Evolutionary conservation across 2,329 filamentous ascomycete genomes (phyloP).

Genomic region (Bertia moriformis): DNA sequence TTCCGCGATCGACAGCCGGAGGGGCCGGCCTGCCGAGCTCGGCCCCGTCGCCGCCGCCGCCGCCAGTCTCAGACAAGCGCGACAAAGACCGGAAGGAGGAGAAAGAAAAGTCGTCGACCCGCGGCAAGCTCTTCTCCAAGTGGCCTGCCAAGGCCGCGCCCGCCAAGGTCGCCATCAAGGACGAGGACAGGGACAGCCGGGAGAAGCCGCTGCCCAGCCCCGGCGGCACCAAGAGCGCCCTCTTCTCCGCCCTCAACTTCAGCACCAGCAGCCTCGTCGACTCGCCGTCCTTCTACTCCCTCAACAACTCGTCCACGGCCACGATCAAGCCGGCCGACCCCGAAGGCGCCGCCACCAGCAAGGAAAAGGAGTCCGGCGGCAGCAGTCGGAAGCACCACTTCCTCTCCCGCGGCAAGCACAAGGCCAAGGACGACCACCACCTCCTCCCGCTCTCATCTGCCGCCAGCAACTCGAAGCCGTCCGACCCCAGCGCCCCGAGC

Average conservation of each 20-base stretch:
- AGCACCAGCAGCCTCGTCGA: slow-evolving; percentile 60
- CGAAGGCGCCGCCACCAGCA: slow-evolving; percentile 36
- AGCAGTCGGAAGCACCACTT: slow-evolving; percentile 75
- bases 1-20: slow-evolving; percentile 43
- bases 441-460: slow-evolving; percentile 62
- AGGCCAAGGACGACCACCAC: slow-evolving; percentile 60
- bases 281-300: slow-evolving; percentile 54
- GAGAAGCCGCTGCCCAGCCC: slow-evolving; percentile 60
- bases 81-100: slow-evolving; percentile 45
- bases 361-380: slow-evolving; percentile 62
- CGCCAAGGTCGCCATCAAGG: slow-evolving; percentile 56
- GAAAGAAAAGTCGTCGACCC: slow-evolving; percentile 51
- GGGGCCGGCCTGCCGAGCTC: slow-evolving; percentile 34
- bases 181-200: slow-evolving; percentile 50
- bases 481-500: slow-evolving; percentile 60
- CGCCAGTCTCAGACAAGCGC: too few species aligned
- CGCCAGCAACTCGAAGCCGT: slow-evolving; percentile 61
- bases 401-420: slow-evolving; percentile 64
- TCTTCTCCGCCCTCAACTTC: slow-evolving; percentile 52
- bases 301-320: slow-evolving; percentile 63
- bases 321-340: slow-evolving; percentile 55
- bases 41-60: slow-evolving; percentile 14
- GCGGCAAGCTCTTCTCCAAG: slow-evolving; percentile 61
- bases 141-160: too few species aligned
- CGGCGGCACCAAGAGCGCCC: slow-evolving; percentile 43